A percentile compares a stretch with the other conserved stretches of the same genome.
These are phyloP conservation scores for Fusarium sp. DNA, from an alignment of 2,329 filamentous ascomycete species.

Conservation along the genomic window DNA sequence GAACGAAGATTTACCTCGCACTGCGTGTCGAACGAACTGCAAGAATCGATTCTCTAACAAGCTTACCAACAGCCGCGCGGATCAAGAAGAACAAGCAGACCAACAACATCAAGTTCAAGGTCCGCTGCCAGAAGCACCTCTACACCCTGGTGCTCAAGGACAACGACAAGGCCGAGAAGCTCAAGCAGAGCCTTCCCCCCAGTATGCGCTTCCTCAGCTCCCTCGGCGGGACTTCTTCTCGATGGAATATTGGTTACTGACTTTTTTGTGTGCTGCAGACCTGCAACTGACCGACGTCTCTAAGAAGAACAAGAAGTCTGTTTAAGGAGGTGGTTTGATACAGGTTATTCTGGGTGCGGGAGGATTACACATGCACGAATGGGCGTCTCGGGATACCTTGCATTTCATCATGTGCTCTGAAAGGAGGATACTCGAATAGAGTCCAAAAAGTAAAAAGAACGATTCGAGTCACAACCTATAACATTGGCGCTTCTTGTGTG, in stretches of 20 bases:
- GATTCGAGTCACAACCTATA: conserved; percentile 48
- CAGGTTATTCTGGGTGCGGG: conserved; percentile 45
- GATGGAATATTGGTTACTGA: conserved; percentile 12
- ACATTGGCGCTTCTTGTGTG: conserved; percentile 23
- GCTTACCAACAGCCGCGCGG: conserved; percentile 72
- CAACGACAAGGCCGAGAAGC: conserved; percentile 99
- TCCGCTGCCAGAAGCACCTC: conserved; percentile 94
- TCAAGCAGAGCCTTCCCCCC: conserved; percentile 98
- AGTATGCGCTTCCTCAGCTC: conserved; percentile 70
- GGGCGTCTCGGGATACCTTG: conserved; percentile 68
- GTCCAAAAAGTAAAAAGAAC: conserved; percentile 50
- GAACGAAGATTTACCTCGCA: conserved; percentile 16
- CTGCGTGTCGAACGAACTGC: conserved; percentile 24
- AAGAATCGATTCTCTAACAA: conserved; percentile 49
- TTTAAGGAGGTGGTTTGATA: conserved; percentile 43
- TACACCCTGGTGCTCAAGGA: conserved; percentile 99
- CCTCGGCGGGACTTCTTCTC: conserved; percentile 3
- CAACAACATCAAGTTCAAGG: conserved; percentile 99
- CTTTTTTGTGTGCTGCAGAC: conserved; percentile 50
- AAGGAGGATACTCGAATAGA: conserved; percentile 54
- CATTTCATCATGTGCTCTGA: conserved; percentile 60
- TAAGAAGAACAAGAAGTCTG: conserved; percentile 61
- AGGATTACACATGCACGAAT: conserved; percentile 57
- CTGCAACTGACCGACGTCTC: conserved; percentile 65
- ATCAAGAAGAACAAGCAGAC: conserved; percentile 96